Percentiles rank a stretch among this genome's conserved stretches.
These are phyloP conservation scores for Nidula niveotomentosa DNA, from an alignment of 1,284 basidiomycete species.

Conservation along the genomic window DNA sequence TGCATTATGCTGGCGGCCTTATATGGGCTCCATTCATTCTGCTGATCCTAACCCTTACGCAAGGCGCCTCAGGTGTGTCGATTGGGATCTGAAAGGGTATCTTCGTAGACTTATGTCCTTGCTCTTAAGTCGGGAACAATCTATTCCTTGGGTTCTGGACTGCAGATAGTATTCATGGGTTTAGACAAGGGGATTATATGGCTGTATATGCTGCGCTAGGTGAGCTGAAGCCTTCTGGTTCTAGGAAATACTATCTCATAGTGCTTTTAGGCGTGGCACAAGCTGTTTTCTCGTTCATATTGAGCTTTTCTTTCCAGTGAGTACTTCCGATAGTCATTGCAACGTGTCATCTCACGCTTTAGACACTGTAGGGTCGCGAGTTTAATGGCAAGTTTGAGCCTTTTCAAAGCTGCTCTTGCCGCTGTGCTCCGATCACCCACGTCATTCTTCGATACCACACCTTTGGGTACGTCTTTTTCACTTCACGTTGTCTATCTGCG, in stretches of 20 bases:
- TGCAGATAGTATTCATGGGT: conserved; percentile 39
- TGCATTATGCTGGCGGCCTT: conserved; percentile 50
- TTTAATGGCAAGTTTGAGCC: conserved; percentile 54
- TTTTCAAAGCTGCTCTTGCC: conserved; percentile 59
- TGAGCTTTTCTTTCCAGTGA: conserved; percentile 53
- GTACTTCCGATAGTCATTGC: conserved; percentile 8
- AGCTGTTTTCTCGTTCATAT: conserved; percentile 54
- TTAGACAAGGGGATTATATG: conserved; percentile 63
- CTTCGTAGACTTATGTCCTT: no score
- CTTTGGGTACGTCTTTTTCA: conserved; percentile 50
- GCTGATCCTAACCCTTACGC: conserved; percentile 29
- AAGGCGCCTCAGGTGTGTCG: conserved; percentile 38
- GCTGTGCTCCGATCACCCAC: conserved; percentile 68
- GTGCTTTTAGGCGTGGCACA: conserved; percentile 34
- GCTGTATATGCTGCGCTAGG: conserved; percentile 68
- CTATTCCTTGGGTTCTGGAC: conserved; percentile 53
- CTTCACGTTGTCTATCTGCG: conserved; percentile 9
- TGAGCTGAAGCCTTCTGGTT: conserved; percentile 10
- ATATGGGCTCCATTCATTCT: conserved; percentile 45
- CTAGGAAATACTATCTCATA: neutral
- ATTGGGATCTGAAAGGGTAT: neutral
- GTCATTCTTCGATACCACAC: conserved; percentile 84
- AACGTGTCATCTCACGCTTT: no score
- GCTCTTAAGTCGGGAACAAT: conserved; percentile 37
- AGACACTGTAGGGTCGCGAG: conserved; percentile 46